phyloP scores from a whole-genome alignment of 2,329 filamentous ascomycete genomes.

The Neofusicoccum sp. region DNA sequence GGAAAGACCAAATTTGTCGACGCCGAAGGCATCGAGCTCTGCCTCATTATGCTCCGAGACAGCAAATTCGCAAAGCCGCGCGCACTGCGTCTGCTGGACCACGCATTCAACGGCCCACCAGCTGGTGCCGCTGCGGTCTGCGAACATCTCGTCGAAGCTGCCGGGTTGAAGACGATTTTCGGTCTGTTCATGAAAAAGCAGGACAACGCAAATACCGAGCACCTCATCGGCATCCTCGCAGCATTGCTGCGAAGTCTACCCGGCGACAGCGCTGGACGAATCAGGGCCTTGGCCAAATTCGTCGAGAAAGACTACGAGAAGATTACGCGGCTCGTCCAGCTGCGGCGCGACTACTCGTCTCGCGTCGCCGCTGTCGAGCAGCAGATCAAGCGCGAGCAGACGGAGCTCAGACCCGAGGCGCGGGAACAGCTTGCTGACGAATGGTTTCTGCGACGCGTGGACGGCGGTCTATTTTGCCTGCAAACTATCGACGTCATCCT shows the following conservation, averaged over 20 bases:
- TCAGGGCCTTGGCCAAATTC: constrained; percentile 88
- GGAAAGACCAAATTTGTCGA: constrained; percentile 84
- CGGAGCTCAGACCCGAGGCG: constrained; percentile 63
- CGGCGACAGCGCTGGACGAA: constrained; percentile 74
- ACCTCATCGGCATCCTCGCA: constrained; percentile 82
- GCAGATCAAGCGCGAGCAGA: constrained; percentile 62
- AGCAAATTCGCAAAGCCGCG: constrained; percentile 80
- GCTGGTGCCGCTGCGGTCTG: constrained; percentile 59
- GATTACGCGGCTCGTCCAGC: constrained; percentile 68
- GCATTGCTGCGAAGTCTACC: constrained; percentile 80
- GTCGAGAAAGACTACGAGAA: constrained; percentile 95
- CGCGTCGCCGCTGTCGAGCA: constrained; percentile 65
- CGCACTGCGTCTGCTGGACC: constrained; percentile 80
- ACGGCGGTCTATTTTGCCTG: constrained; percentile 81
- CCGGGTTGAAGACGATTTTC: constrained; percentile 83
- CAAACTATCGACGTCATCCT: constrained; percentile 84
- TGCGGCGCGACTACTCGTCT: constrained; percentile 71
- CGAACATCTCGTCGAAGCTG: constrained; percentile 75
- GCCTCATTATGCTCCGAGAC: constrained; percentile 87
- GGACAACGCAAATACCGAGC: constrained; percentile 69
- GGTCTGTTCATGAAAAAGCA: constrained; percentile 85
- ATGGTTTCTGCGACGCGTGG: constrained; percentile 74
- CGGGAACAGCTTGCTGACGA: constrained; percentile 63
- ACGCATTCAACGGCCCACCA: constrained; percentile 57
- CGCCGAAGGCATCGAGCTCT: constrained; percentile 89